These are phyloP conservation scores for Uncinocarpus reesii DNA, from an alignment of 2,329 filamentous ascomycete genomes.

Conservation along the genomic window DNA sequence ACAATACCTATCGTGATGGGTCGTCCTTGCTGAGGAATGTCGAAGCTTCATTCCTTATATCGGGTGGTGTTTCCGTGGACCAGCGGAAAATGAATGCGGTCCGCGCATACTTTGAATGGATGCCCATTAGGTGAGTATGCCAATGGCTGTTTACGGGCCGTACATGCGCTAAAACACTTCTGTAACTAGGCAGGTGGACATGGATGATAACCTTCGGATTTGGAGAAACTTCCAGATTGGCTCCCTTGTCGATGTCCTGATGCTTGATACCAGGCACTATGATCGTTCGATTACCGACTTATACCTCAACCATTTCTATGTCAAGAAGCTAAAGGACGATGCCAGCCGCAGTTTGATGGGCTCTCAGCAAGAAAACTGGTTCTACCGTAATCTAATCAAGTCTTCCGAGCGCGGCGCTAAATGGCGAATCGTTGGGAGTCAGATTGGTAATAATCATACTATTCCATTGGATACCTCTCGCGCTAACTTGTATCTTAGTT, in stretches of 20 bases:
- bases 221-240: conserved; percentile 59
- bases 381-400: conserved; percentile 50
- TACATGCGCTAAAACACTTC: not conserved
- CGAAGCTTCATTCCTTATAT: conserved; percentile 52
- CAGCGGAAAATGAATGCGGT: conserved; percentile 65
- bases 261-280: conserved; percentile 60
- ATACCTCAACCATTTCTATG: conserved; percentile 52
- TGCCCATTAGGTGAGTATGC: conserved; percentile 40
- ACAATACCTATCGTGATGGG: conserved; percentile 58
- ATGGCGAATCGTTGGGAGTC: conserved; percentile 56
- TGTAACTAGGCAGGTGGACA: conserved; percentile 44
- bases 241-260: conserved; percentile 54
- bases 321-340: conserved; percentile 54
- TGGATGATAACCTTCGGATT: conserved; percentile 59
- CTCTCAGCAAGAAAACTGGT: conserved; percentile 62
- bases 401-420: conserved; percentile 55
- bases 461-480: not conserved
- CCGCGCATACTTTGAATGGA: conserved; percentile 59
- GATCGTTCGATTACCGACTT: conserved; percentile 54
- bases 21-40: conserved; percentile 54
- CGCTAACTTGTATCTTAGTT: conserved; percentile 2
- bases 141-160: conserved; percentile 17
- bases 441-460: conserved; percentile 6
- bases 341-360: conserved; percentile 62
- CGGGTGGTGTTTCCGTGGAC: conserved; percentile 55